Evolutionary conservation across 2,329 filamentous ascomycete genomes (phyloP), one percentile per base, ranked within the genome.

Genomic region (Xylaria sp.): DNA sequence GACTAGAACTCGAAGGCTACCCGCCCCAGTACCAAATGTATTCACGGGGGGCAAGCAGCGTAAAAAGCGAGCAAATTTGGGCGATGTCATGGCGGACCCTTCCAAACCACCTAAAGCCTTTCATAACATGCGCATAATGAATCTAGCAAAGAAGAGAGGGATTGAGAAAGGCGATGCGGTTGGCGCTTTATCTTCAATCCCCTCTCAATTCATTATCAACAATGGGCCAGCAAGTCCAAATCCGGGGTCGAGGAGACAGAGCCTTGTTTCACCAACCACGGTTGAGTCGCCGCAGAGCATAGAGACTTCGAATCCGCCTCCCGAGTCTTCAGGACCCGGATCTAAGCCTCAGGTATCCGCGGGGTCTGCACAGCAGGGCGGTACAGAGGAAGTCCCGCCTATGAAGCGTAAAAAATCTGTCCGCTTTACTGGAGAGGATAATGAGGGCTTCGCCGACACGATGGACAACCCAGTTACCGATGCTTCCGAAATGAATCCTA

Each of bases 131-230:
- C 81, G 79, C 9, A 69, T 79, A 8, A 72, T 75, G 30, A 81
- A 84, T 39, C 76, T 82, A 21, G 79, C 83, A 2, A 78, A 84
- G 65, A 78, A 85, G 36, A 75, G 76, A 48, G 79, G 77, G 5
- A 82, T 84, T 32, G 81, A 83, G 21, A 81, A 79, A 61, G 82
- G 82, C 53, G 85, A 87, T 34, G 68, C 69, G 24, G 80, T 76
- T 1, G 75, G 80, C 1, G 78, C 81, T 63, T 69, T 80, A 42
- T 78, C 78, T n/a, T 73, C 74, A 1, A 79, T 79, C 6, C 78
- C 78, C 21, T 39, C 70, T 9, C 71, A 68, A 32, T 78, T 79
- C 56, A 61, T 79, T 21, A 64, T 79, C n/a, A 72, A 60, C 12
- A 72, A 69, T 42, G 69, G 74, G 47, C 65, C 69, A 32, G 53